Evolutionary conservation across 2,329 filamentous ascomycete species (phyloP), one percentile per base, ranked within the genome.

Genomic region (Pestalotiopsis sp.): DNA sequence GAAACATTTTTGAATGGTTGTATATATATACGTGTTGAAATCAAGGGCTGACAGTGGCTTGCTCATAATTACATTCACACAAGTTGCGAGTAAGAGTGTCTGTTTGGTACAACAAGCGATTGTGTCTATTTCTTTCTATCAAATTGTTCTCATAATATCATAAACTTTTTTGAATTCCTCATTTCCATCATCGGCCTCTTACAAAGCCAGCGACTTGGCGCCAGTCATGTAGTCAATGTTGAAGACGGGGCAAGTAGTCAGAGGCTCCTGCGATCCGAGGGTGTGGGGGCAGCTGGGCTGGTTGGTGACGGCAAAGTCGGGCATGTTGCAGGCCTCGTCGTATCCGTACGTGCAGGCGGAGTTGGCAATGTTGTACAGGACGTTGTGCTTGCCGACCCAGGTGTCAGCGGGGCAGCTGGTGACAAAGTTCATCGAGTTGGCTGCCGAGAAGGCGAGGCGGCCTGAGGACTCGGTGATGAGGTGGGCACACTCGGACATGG

Each of bases 341-440:
- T 79, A 77, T 66, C 86, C 86, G 70, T 76, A 81, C 26, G 81
- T 77, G 78, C 86, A 87, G 55, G 80, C 74, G 44, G 83, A 72
- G 74, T 88, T 85, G 67, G 80, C 76, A 62, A 88, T 84, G 78
- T 89, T 88, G 78, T 81, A 83, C 20, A 88, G 80, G 62, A 80
- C 76, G 76, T 85, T 78, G 78, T 88, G 87, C 72, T 83, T 77
- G 68, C 79, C 85, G 57, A 87, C 82, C 81, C 82, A 88, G 58
- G 35, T 48, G 72, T 79, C 76, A 3, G 68, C 66, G 11, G 86
- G 76, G 75, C 86, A 88, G 68, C 78, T 79, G 66, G 81, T 74
- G 10, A 87, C 73, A 70, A 81, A 87, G 78, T 85, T 84, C 81
- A 89, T 88, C 78, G 83, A 85, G 82, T 88, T 88, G 73, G 85